Percentiles rank a stretch among this genome's conserved stretches.
Conservation (phyloP, 2,329 filamentous ascomycete species). For the Xylaria arbuscula region DNA sequence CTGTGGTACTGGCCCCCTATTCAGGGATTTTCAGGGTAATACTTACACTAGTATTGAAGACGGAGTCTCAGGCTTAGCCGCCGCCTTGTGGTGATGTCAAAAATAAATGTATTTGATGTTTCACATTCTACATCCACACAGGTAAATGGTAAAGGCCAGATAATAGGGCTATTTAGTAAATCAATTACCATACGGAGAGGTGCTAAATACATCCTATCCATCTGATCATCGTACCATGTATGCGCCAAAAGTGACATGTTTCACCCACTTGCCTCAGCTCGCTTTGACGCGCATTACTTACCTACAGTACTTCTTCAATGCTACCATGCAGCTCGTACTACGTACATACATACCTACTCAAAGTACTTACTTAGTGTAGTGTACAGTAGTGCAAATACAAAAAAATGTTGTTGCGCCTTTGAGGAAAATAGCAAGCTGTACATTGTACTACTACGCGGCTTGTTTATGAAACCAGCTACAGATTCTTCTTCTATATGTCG, state of each 20-base stretch:
- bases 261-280: conserved; percentile 17
- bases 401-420: too few species aligned
- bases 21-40: neutral
- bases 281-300: conserved; percentile 2
- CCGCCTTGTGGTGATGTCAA: neutral
- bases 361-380: too few species aligned
- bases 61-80: neutral
- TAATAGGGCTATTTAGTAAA: neutral
- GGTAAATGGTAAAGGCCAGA: neutral
- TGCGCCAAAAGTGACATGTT: conserved; percentile 7
- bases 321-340: neutral
- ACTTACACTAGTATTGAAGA: neutral
- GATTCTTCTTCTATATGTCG: conserved; percentile 16
- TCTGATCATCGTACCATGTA: conserved; percentile 24
- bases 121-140: neutral
- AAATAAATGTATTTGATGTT: neutral
- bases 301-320: conserved; percentile 11
- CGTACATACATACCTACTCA: too few species aligned
- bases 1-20: neutral
- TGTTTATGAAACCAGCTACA: conserved; percentile 21
- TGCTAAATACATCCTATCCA: neutral
- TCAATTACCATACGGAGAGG: neutral
- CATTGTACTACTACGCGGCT: conserved; percentile 26
- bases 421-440: conserved; percentile 7
- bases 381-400: too few species aligned